Conservation (phyloP, 306 rosid species). For the Lablab purpureus region DNA sequence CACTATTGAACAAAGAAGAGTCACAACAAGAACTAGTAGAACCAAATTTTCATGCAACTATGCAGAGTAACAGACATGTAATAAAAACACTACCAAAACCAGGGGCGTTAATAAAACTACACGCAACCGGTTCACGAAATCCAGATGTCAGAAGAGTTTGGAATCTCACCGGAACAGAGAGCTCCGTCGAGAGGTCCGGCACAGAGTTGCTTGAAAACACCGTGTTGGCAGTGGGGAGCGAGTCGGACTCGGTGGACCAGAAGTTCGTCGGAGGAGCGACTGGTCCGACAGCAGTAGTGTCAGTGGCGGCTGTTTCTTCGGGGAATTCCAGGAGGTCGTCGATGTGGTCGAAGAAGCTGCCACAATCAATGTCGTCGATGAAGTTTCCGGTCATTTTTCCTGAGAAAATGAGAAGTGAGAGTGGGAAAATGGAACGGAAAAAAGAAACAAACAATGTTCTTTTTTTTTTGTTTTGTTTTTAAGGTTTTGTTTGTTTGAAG, state of each 20-base stretch:
- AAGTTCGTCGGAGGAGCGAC: constrained; percentile 45
- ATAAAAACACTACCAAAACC: background rate
- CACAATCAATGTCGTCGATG: constrained; percentile 81
- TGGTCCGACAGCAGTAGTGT: background rate
- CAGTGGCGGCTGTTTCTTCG: constrained; percentile 51
- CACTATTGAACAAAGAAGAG: background rate
- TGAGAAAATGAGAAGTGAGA: constrained; percentile 30
- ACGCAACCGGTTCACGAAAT: background rate
- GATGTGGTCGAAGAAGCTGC: constrained; percentile 83
- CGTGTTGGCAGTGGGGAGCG: constrained; percentile 47
- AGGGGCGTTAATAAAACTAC: background rate
- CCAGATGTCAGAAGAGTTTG: background rate
- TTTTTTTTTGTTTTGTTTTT: background rate
- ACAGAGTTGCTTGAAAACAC: constrained; percentile 55
- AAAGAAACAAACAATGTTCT: background rate
- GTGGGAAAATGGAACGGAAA: background rate
- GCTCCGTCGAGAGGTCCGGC: constrained; percentile 80
- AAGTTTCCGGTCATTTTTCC: constrained; percentile 58
- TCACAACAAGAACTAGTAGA: background rate
- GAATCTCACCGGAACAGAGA: constrained; percentile 74
- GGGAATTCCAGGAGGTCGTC: constrained; percentile 86
- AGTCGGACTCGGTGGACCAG: constrained; percentile 56
- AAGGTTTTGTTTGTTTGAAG: background rate
- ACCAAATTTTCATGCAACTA: background rate
- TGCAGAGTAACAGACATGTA: background rate